A percentile compares a stretch with the other conserved stretches of the same genome.
These are phyloP conservation scores for Castanea sativa DNA, from an alignment of 306 rosid species.

Conservation along the genomic window DNA sequence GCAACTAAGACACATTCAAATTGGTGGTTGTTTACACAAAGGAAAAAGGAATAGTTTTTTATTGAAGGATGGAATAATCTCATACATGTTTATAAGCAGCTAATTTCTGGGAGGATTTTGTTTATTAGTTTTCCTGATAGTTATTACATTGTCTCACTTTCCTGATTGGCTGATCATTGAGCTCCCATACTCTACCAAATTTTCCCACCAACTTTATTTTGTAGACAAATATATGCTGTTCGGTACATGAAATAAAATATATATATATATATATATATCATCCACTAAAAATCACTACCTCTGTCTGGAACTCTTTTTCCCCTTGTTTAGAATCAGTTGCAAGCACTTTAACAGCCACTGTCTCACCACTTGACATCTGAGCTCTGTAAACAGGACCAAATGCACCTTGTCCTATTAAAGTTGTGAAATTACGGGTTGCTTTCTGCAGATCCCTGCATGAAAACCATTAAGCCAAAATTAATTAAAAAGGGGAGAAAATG, in stretches of 20 bases:
- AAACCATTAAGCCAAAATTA: neutral
- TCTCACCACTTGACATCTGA: constrained; percentile 90
- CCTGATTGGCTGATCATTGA: constrained; percentile 3
- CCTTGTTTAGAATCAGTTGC: constrained; percentile 98
- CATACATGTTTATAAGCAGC: neutral
- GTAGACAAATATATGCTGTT: neutral
- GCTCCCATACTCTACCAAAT: neutral
- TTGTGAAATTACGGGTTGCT: constrained; percentile 89
- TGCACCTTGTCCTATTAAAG: constrained; percentile 95
- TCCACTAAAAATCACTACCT: constrained; percentile 46
- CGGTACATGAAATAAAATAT: neutral
- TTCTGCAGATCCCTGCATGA: constrained; percentile 86
- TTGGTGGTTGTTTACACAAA: neutral
- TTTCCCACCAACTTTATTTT: neutral
- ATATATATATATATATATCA: neutral
- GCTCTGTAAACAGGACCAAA: constrained; percentile 98
- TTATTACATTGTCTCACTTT: neutral
- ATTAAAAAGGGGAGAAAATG: constrained; percentile 3
- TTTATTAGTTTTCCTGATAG: neutral
- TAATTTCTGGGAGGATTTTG: neutral
- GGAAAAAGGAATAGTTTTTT: neutral
- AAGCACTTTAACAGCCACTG: constrained; percentile 93
- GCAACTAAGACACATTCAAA: neutral
- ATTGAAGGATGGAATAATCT: neutral
- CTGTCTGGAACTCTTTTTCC: constrained; percentile 93